Evolutionary conservation across 192 early-diverging fungal genomes (phyloP).

Genomic region (Cladochytrium replicatum): DNA sequence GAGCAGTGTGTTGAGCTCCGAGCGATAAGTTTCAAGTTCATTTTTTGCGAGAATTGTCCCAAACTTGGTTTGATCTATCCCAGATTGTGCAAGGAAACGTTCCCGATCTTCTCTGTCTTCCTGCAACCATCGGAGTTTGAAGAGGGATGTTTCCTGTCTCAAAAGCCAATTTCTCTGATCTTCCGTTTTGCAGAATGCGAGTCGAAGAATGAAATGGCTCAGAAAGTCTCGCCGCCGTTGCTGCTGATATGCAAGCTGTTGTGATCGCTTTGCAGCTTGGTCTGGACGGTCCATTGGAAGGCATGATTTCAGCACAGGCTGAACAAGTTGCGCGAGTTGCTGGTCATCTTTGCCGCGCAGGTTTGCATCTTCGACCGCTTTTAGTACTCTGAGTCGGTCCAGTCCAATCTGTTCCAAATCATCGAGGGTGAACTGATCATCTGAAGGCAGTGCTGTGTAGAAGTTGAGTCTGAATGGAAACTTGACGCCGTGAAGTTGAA

Average conservation of each 20-base stretch:
- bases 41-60: too few species aligned
- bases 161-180: constrained; percentile 35
- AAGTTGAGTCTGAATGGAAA: constrained; percentile 56
- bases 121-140: constrained; percentile 33
- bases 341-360: constrained; percentile 42
- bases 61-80: too few species aligned
- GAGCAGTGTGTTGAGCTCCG: too few species aligned
- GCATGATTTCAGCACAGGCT: constrained; percentile 9
- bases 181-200: constrained; percentile 36
- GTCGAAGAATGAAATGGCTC: constrained; percentile 36
- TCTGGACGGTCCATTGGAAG: constrained; percentile 2
- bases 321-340: not conserved
- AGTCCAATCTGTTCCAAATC: constrained; percentile 68
- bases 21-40: too few species aligned
- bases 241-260: constrained; percentile 11
- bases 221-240: constrained; percentile 35
- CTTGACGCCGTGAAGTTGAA: not conserved
- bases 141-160: constrained; percentile 32
- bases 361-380: constrained; percentile 71
- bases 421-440: constrained; percentile 55
- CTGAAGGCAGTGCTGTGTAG: constrained; percentile 51
- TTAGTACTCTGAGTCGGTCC: constrained; percentile 68
- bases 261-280: constrained; percentile 15
- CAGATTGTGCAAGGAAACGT: too few species aligned
- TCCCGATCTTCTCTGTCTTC: constrained; percentile 42